Base-by-base conservation (phyloP, 208 protist genomes). In the Leishmania tarentolae region DNA sequence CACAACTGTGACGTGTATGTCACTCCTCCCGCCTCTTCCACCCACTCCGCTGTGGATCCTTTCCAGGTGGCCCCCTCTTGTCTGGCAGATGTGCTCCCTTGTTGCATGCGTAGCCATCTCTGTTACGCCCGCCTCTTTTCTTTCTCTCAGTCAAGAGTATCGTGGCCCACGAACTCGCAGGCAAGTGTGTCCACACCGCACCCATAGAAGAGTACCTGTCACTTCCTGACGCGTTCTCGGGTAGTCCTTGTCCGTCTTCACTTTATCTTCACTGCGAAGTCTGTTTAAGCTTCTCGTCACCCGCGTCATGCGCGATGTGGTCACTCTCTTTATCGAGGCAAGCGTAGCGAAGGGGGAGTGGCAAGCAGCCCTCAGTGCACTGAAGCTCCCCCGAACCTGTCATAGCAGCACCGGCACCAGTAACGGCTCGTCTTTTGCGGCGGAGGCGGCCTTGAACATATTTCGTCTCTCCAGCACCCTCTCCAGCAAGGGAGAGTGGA, bases 331-430 rank as follows among this genome's bases (percentile, higher is more conserved):
- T 56, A 76, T 87, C 17, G 83, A 82, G 37, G 78, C 82, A 61
- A 86, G 82, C 57, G 46, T 86, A 31, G 77, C 78, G 28, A 82
- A 86, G 40, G 82, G 82, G 0, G 82, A 86, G 74, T 86, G 82
- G 82, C 72, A 76, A 3, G 82, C 74, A 40, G 82, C 82, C 35
- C 82, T 86, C 66, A 61, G 52, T 42, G 61, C 78, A 4, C 52
- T 86, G 8, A 78, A 79, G 47, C 37, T 61, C n/a, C 57, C 52
- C 17, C n/a, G 13, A n/a, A 28, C 42, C 42, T 21, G 42, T 73
- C 42, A 28, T 17, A 31, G 44, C 24, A 73, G 42, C 66, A 6
- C 19, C n/a, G 46, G 0, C 73, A 37, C 11, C n/a, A n/a, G 63
- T 24, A 57, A 66, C 19, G n/a, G 63, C 19, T 63, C 63, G 47